phyloP scores from a whole-genome alignment of 177 flowering plant species.

The Vitis hybrid region DNA sequence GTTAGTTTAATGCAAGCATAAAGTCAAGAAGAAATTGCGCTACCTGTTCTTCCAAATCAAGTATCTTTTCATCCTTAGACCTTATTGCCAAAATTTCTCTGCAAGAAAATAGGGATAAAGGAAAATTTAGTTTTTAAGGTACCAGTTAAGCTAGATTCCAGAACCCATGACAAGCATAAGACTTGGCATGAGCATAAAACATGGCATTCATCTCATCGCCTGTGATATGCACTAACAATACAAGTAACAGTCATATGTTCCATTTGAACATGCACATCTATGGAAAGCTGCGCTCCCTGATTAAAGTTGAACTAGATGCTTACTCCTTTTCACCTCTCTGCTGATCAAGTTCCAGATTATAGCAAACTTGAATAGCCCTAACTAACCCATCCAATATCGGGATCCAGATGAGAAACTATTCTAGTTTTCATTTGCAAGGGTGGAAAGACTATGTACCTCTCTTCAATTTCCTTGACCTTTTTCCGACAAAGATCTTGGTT shows the following conservation, averaged over 20 bases:
- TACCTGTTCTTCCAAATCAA: constrained; percentile 92
- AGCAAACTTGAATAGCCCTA: neutral
- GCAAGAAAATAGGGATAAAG: neutral
- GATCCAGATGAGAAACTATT: neutral
- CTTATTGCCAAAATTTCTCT: constrained; percentile 47
- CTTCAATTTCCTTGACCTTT: constrained; percentile 61
- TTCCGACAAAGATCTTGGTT: constrained; percentile 58
- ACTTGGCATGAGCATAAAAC: neutral
- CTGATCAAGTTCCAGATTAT: neutral
- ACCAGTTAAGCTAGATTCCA: neutral
- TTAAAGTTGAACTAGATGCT: too few species aligned
- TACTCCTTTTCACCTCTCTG: neutral
- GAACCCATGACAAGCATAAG: neutral
- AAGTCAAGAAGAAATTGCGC: neutral
- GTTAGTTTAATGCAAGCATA: neutral
- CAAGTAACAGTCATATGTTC: too few species aligned
- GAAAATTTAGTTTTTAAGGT: neutral
- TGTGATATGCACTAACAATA: neutral
- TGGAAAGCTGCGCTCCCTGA: too few species aligned
- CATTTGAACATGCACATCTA: too few species aligned
- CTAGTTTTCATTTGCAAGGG: neutral
- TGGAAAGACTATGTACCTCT: constrained; percentile 49
- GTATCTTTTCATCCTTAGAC: constrained; percentile 53
- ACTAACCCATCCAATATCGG: neutral
- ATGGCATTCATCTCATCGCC: neutral